These are phyloP conservation scores for Naematelia encephala DNA, from an alignment of 768 basidiomycete species.

Conservation along the genomic window DNA sequence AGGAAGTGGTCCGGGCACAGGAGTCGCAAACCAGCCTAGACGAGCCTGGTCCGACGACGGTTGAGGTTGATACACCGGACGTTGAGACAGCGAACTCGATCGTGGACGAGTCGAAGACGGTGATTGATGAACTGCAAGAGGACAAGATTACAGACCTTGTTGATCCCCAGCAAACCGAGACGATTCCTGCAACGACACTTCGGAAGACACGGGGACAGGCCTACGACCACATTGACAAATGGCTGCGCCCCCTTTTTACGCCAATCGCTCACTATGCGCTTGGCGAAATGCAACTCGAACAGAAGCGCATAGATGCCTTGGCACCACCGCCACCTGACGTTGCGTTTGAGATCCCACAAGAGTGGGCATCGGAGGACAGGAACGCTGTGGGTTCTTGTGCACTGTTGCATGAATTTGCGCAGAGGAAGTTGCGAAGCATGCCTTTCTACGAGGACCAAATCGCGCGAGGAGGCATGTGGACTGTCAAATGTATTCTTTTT, in stretches of 20 bases:
- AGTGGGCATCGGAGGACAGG: slow-evolving; percentile 15
- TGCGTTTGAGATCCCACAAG: slow-evolving; percentile 6
- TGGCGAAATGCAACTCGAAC: slow-evolving; percentile 11
- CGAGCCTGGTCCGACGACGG: not conserved
- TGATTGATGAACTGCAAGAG: not conserved
- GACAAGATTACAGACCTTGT: not conserved
- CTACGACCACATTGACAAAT: slow-evolving; percentile 23
- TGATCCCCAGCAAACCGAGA: not conserved
- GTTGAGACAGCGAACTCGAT: not conserved
- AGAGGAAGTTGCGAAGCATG: not conserved
- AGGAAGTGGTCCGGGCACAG: not conserved
- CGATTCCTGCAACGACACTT: not conserved
- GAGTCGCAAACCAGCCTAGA: not conserved
- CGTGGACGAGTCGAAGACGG: not conserved
- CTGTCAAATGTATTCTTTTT: slow-evolving; percentile 4
- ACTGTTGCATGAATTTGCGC: not conserved
- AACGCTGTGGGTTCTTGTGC: slow-evolving; percentile 2
- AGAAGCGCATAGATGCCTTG: not conserved
- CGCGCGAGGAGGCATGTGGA: slow-evolving; percentile 8
- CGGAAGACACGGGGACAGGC: slow-evolving; percentile 24
- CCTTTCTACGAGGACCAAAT: slow-evolving; percentile 4
- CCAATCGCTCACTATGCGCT: slow-evolving; percentile 26
- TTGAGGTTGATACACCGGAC: not conserved
- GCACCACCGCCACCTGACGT: not conserved
- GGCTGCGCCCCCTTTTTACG: slow-evolving; percentile 27